These are phyloP conservation scores for Solanum chmielewskii DNA, from an alignment of 257 asterid genomes.

Conservation along the genomic window DNA sequence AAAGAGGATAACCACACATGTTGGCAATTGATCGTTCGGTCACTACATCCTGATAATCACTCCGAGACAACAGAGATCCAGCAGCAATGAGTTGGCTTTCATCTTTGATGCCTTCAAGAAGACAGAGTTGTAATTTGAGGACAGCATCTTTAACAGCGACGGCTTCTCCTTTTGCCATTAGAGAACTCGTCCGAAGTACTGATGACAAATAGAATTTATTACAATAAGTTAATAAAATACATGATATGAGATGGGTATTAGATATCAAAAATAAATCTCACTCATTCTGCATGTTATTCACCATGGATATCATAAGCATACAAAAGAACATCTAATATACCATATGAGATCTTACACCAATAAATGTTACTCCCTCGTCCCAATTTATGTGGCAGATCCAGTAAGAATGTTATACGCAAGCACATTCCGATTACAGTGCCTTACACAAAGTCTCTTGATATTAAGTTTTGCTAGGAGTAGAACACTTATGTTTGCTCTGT, in stretches of 20 bases:
- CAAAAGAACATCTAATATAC: not conserved
- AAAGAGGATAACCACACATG: conserved; percentile 85
- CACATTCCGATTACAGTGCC: not conserved
- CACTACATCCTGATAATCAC: conserved; percentile 79
- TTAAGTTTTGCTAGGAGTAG: not conserved
- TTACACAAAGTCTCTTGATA: not conserved
- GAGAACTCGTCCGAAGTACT: not conserved
- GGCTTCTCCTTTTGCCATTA: conserved; percentile 36
- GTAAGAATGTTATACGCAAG: not conserved
- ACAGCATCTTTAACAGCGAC: conserved; percentile 58
- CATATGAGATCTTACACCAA: not conserved
- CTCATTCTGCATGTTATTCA: not conserved
- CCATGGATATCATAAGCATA: not conserved
- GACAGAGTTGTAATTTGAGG: conserved; percentile 58
- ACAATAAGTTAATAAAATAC: not conserved
- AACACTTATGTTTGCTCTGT: not conserved
- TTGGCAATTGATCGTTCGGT: conserved; percentile 61
- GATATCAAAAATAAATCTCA: not conserved
- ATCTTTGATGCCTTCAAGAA: conserved; percentile 67
- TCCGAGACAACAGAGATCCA: conserved; percentile 49
- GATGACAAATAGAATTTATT: not conserved
- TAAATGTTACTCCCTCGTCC: not conserved
- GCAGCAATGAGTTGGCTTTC: conserved; percentile 55
- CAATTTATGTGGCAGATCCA: not conserved
- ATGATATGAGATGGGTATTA: not conserved